These are phyloP conservation scores for Scheffersomyces cryptocercus DNA, from an alignment of 1,139 yeast genomes.

Conservation along the genomic window DNA sequence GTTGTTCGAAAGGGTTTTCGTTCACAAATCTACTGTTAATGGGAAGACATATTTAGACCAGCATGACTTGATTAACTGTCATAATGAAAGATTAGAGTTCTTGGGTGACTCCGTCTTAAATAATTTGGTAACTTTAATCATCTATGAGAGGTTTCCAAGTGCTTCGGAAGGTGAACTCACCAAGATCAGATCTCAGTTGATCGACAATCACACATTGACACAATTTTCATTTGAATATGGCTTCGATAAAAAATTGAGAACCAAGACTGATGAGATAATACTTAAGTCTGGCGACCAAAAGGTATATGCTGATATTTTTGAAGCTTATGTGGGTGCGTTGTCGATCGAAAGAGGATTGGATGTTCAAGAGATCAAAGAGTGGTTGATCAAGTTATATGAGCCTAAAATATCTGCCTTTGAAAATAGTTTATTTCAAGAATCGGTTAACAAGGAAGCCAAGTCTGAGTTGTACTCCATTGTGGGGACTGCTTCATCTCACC, in stretches of 20 bases:
- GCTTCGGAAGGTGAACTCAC: constrained; percentile 85
- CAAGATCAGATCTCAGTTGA: constrained; percentile 64
- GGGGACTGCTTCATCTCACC: constrained; percentile 71
- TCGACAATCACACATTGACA: constrained; percentile 72
- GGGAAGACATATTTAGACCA: constrained; percentile 57
- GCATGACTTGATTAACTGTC: constrained; percentile 59
- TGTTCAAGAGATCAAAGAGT: constrained; percentile 50
- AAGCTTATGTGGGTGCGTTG: constrained; percentile 88
- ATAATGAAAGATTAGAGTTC: constrained; percentile 91
- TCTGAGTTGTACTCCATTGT: constrained; percentile 74
- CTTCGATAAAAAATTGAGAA: constrained; percentile 59
- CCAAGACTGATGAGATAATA: constrained; percentile 47
- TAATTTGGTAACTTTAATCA: constrained; percentile 65
- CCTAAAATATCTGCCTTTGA: constrained; percentile 28
- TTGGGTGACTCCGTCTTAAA: constrained; percentile 89
- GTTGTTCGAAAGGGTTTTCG: constrained; percentile 70
- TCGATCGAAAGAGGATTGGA: constrained; percentile 57
- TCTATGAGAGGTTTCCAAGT: constrained; percentile 65
- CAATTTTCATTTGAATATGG: constrained; percentile 74
- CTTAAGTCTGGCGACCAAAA: constrained; percentile 57
- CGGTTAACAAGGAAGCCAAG: constrained; percentile 65
- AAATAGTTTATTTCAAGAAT: constrained; percentile 21
- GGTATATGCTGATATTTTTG: constrained; percentile 76
- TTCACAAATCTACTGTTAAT: constrained; percentile 74
- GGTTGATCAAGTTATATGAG: constrained; percentile 59